Base-by-base conservation (phyloP, 768 basidiomycete species). In the Termitomyces sp. region DNA sequence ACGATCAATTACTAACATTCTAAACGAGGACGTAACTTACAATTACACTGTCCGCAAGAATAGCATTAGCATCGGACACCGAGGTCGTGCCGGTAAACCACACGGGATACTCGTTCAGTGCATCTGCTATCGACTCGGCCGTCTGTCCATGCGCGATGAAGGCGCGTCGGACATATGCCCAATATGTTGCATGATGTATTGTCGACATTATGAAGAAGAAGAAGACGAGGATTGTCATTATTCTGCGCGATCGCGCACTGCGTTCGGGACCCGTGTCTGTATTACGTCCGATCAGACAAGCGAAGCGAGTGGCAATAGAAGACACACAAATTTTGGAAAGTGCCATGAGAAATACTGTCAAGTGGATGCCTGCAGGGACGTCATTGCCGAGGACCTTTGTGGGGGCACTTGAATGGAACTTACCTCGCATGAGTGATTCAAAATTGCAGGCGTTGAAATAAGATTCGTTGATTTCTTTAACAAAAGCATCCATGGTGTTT, bases 401-500 rank as follows among this genome's bases (percentile, higher is more conserved):
- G 21, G 11, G 10, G 14, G 30, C 16, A 12, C 28, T 19, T 2
- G 47, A 3, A 48, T 6, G 21, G 11, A 5, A 11, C 53, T 32
- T 40, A 59, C 61, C 61, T 50, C 58, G 58, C 61, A 62, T 62
- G 32, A 62, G 50, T n/a, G 58, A 59, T 51, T 59, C 61, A 27
- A 62, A 59, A 44, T 62, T 62, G 23, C 55, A 62, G 47, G 54
- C 61, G 51, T 61, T 55, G 55, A 61, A 61, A 21, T 61, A 61
- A 9, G 60, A 51, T n/a, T 61, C 53, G 25, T 62, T 62, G 5
- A 62, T 62, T 39, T 62, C 56, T 32, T 57, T 54, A 28, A 49
- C 53, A 19, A 55, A 55, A 12, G 46, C 14, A 5, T 34, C 39
- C 59, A 60, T 59, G 52, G 17, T 16, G 30, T 25, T 12, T 25